phyloP scores from a whole-genome alignment of 1,284 basidiomycete genomes.

The Mrakiaceae sp. region DNA sequence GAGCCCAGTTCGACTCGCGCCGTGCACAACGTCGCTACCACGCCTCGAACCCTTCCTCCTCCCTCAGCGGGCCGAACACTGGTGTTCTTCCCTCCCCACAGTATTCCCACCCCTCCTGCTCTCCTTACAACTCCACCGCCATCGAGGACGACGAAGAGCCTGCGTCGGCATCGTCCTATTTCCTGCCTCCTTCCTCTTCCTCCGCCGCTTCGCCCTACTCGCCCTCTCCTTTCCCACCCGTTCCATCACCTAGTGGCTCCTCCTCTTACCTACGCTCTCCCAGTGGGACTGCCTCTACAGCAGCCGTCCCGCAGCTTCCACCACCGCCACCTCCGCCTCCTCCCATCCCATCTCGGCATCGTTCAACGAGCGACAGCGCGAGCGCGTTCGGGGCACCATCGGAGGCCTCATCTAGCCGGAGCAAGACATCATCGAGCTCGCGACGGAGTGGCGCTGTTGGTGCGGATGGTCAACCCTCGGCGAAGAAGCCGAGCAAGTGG shows the following conservation, averaged over 20 bases:
- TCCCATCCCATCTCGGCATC: not conserved
- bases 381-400: not conserved
- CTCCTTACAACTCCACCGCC: not conserved
- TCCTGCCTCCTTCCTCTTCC: not conserved
- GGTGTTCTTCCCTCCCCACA: too few relatives aligned
- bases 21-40: not conserved
- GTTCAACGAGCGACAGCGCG: not conserved
- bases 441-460: not conserved
- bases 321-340: not conserved
- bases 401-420: not conserved
- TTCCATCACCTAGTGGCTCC: too few relatives aligned
- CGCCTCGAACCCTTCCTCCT: not conserved
- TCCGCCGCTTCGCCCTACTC: not conserved
- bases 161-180: not conserved
- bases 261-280: too few relatives aligned
- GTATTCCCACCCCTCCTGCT: too few relatives aligned
- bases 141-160: not conserved
- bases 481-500: slow-evolving; percentile 2
- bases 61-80: too few relatives aligned
- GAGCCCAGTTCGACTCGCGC: slow-evolving; percentile 12
- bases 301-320: not conserved
- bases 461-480: not conserved
- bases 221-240: not conserved
- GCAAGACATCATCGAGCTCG: not conserved
- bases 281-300: too few relatives aligned